phyloP scores from a whole-genome alignment of 176 grass and related monocot genomes.

The Juncus inflexus region DNA sequence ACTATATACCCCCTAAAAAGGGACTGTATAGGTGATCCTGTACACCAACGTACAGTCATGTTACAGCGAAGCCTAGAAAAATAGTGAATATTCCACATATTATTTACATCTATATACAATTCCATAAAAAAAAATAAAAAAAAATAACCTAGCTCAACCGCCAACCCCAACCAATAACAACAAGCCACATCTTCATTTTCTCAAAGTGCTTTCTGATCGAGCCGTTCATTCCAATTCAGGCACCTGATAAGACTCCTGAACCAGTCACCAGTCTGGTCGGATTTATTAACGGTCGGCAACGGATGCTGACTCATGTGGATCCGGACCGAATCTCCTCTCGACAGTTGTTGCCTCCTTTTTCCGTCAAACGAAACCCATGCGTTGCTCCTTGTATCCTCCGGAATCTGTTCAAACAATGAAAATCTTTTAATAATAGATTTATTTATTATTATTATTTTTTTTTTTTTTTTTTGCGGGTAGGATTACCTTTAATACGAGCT shows the following conservation, averaged over 20 bases:
- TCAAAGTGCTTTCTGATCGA: constrained; percentile 78
- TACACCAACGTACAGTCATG: no score
- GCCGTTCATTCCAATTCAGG: constrained; percentile 94
- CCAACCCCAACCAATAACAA: no score
- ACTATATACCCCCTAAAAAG: no score
- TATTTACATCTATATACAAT: no score
- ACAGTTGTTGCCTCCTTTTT: constrained; percentile 84
- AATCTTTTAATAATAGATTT: no score
- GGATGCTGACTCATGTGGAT: constrained; percentile 92
- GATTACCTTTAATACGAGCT: constrained; percentile 83
- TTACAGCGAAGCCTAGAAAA: no score
- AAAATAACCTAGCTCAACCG: no score
- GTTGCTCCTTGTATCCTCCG: constrained; percentile 79
- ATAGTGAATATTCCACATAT: no score
- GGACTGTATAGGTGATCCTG: no score
- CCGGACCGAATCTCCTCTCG: constrained; percentile 76
- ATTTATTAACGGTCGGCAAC: constrained; percentile 96
- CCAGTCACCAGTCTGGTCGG: constrained; percentile 89
- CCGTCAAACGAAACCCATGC: constrained; percentile 93
- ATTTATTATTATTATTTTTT: no score
- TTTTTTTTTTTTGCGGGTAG: background rate
- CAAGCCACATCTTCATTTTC: no score
- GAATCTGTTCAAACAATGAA: constrained; percentile 42
- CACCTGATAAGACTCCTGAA: constrained; percentile 89
- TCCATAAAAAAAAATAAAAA: no score